Percentiles rank a stretch among this genome's conserved stretches.
Evolutionary conservation across 108 stramenopile species (phyloP).

Genomic region (Skeletonema marinoi): DNA sequence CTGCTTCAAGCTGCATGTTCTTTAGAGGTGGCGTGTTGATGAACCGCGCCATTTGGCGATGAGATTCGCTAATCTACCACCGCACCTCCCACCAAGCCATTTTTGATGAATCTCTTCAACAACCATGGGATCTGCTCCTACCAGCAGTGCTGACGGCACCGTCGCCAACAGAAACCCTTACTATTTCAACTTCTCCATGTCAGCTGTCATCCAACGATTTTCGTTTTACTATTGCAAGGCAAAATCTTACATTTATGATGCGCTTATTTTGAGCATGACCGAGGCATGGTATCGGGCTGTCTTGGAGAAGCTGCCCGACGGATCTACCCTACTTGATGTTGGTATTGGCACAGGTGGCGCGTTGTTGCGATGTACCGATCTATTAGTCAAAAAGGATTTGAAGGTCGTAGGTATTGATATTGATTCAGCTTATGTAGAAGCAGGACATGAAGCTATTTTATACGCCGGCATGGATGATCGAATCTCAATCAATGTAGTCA

Average conservation of each 20-base stretch:
- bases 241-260: slow-evolving; percentile 58
- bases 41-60: neutral
- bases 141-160: neutral
- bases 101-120: neutral
- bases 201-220: slow-evolving; percentile 16
- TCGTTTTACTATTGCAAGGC: slow-evolving; percentile 26
- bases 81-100: neutral
- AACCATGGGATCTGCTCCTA: neutral
- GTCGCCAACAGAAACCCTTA: neutral
- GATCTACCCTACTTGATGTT: slow-evolving; percentile 57
- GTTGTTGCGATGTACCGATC: slow-evolving; percentile 39
- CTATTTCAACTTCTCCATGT: slow-evolving; percentile 9
- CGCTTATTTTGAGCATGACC: slow-evolving; percentile 64
- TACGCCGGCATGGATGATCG: slow-evolving; percentile 25
- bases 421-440: slow-evolving; percentile 54
- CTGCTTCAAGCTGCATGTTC: too few species aligned
- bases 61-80: too few species aligned
- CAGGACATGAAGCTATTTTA: slow-evolving; percentile 44
- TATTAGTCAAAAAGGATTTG: slow-evolving; percentile 47
- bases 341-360: slow-evolving; percentile 74
- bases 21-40: too few species aligned
- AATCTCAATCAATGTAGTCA: slow-evolving; percentile 44
- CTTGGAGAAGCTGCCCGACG: slow-evolving; percentile 24
- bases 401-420: slow-evolving; percentile 68
- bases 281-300: slow-evolving; percentile 64